Base-by-base conservation (phyloP, 2,329 filamentous ascomycete species). In the Fusarium sp. region DNA sequence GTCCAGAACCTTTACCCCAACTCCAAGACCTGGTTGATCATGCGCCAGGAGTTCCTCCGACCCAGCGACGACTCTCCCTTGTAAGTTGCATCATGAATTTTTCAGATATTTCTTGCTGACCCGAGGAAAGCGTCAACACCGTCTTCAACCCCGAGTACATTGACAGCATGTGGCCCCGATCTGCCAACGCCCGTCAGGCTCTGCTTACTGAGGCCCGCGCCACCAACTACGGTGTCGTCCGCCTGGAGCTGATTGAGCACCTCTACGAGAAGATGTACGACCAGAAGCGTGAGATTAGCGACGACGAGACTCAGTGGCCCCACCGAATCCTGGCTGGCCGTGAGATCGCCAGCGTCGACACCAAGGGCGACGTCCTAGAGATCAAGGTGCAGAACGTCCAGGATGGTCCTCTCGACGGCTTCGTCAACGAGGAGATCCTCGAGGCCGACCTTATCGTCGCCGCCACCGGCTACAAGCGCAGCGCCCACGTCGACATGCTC, bases 41-140 rank as follows among this genome's bases (percentile, higher is more conserved):
- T 98, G 87, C 92, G 94, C 75, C 92, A 92, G 46, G 90, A 94
- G 72, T 95, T 96, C 65, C 84, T 99, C 69, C 91, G 93, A 76
- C 96, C 96, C 2, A 97, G 94, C 79, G 96, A 99, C 80, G 96
- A 98, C 82, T 98, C 94, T 62, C 96, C 96, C 20, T 98, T 98
- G 93, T 95, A 86, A 86, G 93, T 88, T 36, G 11, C 16, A 22
- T 56, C 17, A 4, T 33, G 31, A 38, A 8, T 9, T 8, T 20
- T 14, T 6, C 31, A 12, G 17, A 55, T 22, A 3, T 14, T 11
- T 24, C 29, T 36, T 14, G 17, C 75, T 85, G 74, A 85, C 64
- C 0, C 42, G n/a, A 5, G 38, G 24, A 57, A 72, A 95, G 93
- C 78, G 95, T 98, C 77, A 98, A 98, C 82, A 95, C 96, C 79